Evolutionary conservation across 2,329 filamentous ascomycete genomes (phyloP).

Genomic region (Colletotrichum spinosum): DNA sequence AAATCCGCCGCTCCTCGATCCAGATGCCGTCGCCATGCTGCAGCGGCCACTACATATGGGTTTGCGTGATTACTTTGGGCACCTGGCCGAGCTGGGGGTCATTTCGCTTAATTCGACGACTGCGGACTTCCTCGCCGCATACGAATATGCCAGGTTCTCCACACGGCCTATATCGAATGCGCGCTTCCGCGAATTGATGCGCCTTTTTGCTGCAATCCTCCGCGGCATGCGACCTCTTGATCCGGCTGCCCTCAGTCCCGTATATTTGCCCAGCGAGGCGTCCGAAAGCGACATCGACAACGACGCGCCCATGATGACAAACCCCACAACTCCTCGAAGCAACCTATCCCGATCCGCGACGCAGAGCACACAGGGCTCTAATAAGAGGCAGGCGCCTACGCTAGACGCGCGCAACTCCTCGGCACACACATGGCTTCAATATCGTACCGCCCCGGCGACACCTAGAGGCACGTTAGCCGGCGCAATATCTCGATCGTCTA

Average conservation of each 20-base stretch:
- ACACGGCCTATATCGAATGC: slow-evolving; percentile 73
- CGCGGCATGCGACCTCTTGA: slow-evolving; percentile 78
- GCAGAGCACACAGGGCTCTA: slow-evolving; percentile 48
- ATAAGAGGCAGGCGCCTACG: slow-evolving; percentile 38
- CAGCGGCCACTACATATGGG: slow-evolving; percentile 78
- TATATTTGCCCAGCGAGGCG: slow-evolving; percentile 41
- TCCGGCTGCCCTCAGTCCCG: slow-evolving; percentile 58
- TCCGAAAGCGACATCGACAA: slow-evolving; percentile 58
- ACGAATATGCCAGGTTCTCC: slow-evolving; percentile 89
- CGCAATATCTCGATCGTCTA: slow-evolving; percentile 50
- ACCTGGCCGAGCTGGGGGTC: slow-evolving; percentile 76
- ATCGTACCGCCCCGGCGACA: slow-evolving; percentile 66
- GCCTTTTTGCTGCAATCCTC: slow-evolving; percentile 83
- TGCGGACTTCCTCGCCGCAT: slow-evolving; percentile 76
- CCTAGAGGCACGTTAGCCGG: slow-evolving; percentile 56
- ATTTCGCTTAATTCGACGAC: slow-evolving; percentile 57
- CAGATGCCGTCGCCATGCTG: slow-evolving; percentile 76
- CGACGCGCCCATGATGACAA: slow-evolving; percentile 57
- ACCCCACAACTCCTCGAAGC: slow-evolving; percentile 53
- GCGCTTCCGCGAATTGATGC: slow-evolving; percentile 84
- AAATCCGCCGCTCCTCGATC: slow-evolving; percentile 66
- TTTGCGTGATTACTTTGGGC: slow-evolving; percentile 81
- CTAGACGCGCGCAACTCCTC: slow-evolving; percentile 54
- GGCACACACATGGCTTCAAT: slow-evolving; percentile 57
- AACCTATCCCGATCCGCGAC: slow-evolving; percentile 44